Base-by-base conservation (phyloP, 345 rosid genomes). In the Pistacia integerrima region DNA sequence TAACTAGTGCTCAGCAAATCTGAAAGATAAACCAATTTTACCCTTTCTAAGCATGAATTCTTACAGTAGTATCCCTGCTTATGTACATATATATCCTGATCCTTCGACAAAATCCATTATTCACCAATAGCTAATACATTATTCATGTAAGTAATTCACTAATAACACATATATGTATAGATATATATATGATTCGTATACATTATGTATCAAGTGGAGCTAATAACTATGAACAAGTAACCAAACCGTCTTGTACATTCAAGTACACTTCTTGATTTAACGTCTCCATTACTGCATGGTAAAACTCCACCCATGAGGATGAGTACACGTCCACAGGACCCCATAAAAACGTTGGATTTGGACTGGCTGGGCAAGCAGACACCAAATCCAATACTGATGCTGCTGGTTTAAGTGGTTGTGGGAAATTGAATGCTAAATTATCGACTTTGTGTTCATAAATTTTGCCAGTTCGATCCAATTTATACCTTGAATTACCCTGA, bases 371-470 rank as follows among this genome's bases (percentile, higher is more conserved):
- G 87, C 92, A 76, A 1, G 94, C 92, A 10, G 91, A 72, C 72
- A 92, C 95, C 90, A 94, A 81, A 82, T 94, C 97, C 80, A 93
- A 83, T 36, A 94, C 94, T 1, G 94, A 90, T 49, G 87, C 85
- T 3, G 94, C 93, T 2, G 92, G 94, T 79, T 89, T 90, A 28
- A 89, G 92, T 48, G 80, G 67, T 68, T 72, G 92, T 20, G 98
- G 98, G 85, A 94, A 92, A 80, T 91, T 94, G 82, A 94, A 91
- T 61, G 97, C 98, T 78, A 95, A 79, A 79, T 91, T 95, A 79
- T 95, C 99, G 11, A 93, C 97, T 86, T 88, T 93, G 76, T 94
- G 98, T 76, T 92, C 95, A 12, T 94, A 94, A 46, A 89, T 92
- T 83, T 90, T 94, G 13, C 97, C 98, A 65, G 85, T 88, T 58